Percentiles rank a stretch among this genome's conserved stretches.
Conservation (phyloP, 2,329 filamentous ascomycete genomes). For the Paraphaeosphaeria minitans region DNA sequence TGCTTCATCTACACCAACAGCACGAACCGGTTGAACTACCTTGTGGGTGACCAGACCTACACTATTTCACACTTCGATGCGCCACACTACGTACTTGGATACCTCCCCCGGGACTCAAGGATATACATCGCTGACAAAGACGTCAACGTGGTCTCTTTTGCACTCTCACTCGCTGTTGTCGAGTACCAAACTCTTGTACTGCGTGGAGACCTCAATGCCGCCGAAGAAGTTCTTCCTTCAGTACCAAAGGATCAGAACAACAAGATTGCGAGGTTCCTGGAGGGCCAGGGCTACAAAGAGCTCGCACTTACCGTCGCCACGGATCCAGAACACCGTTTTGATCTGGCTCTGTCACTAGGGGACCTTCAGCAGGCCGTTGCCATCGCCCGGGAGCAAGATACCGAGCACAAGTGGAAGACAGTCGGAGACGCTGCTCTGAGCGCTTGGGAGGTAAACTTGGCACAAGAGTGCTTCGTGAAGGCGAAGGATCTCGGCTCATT, state of each 20-base stretch:
- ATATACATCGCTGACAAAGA: constrained; percentile 97
- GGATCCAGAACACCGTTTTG: constrained; percentile 95
- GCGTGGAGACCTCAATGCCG: constrained; percentile 89
- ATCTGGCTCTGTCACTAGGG: constrained; percentile 81
- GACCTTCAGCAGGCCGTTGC: constrained; percentile 85
- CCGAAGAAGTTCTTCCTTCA: constrained; percentile 79
- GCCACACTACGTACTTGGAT: constrained; percentile 92
- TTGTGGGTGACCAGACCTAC: constrained; percentile 97
- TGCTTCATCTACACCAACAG: constrained; percentile 99
- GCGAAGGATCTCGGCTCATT: constrained; percentile 90
- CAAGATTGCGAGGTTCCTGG: constrained; percentile 96
- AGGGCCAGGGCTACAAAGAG: constrained; percentile 96
- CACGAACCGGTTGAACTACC: constrained; percentile 95
- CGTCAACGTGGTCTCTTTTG: constrained; percentile 87
- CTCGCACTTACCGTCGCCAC: constrained; percentile 92
- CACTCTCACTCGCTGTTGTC: constrained; percentile 86
- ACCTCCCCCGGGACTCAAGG: constrained; percentile 91
- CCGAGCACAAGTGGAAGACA: constrained; percentile 97
- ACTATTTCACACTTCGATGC: constrained; percentile 97
- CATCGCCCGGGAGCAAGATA: constrained; percentile 80
- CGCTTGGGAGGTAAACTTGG: constrained; percentile 84
- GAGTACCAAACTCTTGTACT: constrained; percentile 97
- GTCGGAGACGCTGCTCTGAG: constrained; percentile 89
- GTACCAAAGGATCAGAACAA: constrained; percentile 94
- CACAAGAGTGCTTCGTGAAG: constrained; percentile 89